phyloP scores from a whole-genome alignment of 176 grass and related monocot species.

The Tillandsia leiboldiana region DNA sequence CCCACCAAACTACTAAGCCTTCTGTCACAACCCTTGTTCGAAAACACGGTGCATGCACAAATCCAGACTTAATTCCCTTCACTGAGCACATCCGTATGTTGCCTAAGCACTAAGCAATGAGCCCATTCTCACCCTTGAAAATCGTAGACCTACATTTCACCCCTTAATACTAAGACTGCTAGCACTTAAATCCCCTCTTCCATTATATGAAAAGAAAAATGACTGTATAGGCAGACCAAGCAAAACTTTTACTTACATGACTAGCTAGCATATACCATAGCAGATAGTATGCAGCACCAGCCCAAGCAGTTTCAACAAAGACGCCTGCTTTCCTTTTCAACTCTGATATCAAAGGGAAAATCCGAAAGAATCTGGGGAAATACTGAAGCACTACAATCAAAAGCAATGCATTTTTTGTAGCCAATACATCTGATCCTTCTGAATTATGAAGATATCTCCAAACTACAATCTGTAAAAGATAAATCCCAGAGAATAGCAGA shows the following conservation, averaged over 20 bases:
- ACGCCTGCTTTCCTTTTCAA: conserved; percentile 89
- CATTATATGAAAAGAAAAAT: background rate
- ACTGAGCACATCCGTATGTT: too few relatives aligned
- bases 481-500: background rate
- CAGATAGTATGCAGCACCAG: conserved; percentile 93
- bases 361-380: conserved; percentile 67
- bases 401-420: conserved; percentile 57
- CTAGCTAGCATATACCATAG: conserved; percentile 93
- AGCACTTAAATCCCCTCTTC: background rate
- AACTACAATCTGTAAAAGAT: conserved; percentile 58
- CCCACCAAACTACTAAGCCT: too few relatives aligned
- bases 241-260: conserved; percentile 53
- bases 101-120: too few relatives aligned
- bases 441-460: conserved; percentile 66
- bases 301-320: conserved; percentile 90
- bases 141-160: too few relatives aligned
- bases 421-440: conserved; percentile 42
- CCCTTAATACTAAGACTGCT: too few relatives aligned
- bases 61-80: too few relatives aligned
- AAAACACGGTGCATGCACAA: too few relatives aligned
- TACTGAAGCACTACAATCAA: conserved; percentile 73
- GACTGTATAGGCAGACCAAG: conserved; percentile 5
- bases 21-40: too few relatives aligned
- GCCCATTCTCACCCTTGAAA: too few relatives aligned
- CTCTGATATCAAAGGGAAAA: conserved; percentile 64